Percentiles rank a stretch among this genome's conserved stretches.
These are phyloP conservation scores for Hymenoscyphus fructigenus DNA, from an alignment of 2,329 filamentous ascomycete genomes.

Conservation along the genomic window DNA sequence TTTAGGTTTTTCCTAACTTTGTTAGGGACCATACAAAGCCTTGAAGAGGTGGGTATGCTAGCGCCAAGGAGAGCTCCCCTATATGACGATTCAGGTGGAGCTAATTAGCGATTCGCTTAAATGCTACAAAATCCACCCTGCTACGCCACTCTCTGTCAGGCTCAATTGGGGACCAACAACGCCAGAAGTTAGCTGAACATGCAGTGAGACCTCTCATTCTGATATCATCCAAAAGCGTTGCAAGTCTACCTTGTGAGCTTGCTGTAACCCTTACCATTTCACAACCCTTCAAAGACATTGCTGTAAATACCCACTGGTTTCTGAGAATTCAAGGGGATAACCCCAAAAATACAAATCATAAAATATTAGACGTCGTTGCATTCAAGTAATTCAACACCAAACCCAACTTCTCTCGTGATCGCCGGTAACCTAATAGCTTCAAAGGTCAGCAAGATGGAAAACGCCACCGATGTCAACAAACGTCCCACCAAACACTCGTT, in stretches of 20 bases:
- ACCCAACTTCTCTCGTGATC: background rate
- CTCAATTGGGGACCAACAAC: background rate
- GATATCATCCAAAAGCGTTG: background rate
- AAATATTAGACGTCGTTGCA: background rate
- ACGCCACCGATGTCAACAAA: background rate
- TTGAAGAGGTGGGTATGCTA: background rate
- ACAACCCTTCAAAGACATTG: too few relatives aligned
- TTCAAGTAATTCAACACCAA: background rate
- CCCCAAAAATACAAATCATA: too few relatives aligned
- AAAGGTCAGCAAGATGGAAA: background rate
- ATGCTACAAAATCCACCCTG: background rate
- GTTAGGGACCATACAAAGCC: too few relatives aligned
- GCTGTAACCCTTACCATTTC: too few relatives aligned
- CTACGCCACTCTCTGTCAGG: background rate
- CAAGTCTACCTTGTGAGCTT: too few relatives aligned
- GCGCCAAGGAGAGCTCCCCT: background rate
- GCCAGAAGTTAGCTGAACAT: background rate
- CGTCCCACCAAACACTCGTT: background rate
- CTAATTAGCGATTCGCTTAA: background rate
- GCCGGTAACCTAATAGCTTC: background rate
- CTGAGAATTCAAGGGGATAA: too few relatives aligned
- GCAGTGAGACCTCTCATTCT: background rate
- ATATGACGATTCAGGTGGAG: background rate
- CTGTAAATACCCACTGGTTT: too few relatives aligned
- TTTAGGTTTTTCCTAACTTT: too few relatives aligned